A percentile compares a stretch with the other conserved stretches of the same genome.
These are phyloP conservation scores for Rhizopogon rudus DNA, from an alignment of 768 basidiomycete genomes.

Conservation along the genomic window DNA sequence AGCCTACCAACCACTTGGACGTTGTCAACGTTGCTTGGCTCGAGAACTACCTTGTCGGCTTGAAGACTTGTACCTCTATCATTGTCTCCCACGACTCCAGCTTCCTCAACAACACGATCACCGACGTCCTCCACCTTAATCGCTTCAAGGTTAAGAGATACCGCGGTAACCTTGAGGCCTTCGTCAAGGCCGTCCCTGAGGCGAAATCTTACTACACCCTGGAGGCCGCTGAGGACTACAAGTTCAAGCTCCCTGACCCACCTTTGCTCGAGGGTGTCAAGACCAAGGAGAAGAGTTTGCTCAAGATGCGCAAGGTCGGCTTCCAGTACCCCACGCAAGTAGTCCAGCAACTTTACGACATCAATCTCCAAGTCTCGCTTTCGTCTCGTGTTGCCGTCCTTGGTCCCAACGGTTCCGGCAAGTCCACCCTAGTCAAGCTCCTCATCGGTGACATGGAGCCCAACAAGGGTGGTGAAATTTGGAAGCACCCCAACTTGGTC, in stretches of 20 bases:
- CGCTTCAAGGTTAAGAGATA: conserved; percentile 97
- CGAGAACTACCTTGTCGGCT: conserved; percentile 84
- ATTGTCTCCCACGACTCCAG: conserved; percentile 97
- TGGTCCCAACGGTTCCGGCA: conserved; percentile 98
- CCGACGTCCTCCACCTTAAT: conserved; percentile 95
- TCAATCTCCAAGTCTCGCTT: conserved; percentile 94
- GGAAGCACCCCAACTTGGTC: conserved; percentile 99
- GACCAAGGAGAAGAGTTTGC: conserved; percentile 96
- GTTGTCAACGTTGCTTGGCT: conserved; percentile 98
- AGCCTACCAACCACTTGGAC: conserved; percentile 96
- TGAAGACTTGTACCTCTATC: conserved; percentile 93
- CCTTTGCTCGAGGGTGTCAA: conserved; percentile 99
- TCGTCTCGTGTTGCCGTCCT: conserved; percentile 98
- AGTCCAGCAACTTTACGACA: conserved; percentile 90
- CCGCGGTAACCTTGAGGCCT: conserved; percentile 91
- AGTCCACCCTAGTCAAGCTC: conserved; percentile 95
- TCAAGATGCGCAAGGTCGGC: conserved; percentile 97
- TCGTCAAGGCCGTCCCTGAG: conserved; percentile 93
- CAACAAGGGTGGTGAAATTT: conserved; percentile 95
- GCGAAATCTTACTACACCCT: conserved; percentile 98
- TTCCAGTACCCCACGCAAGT: conserved; percentile 91
- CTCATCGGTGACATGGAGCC: conserved; percentile 95
- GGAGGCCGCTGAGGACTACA: conserved; percentile 94
- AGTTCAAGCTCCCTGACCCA: conserved; percentile 96
- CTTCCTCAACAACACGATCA: conserved; percentile 98